A percentile compares a stretch with the other conserved stretches of the same genome.
Evolutionary conservation across 225 moss, liverwort and hornwort genomes (phyloP).

Genomic region (Rhytidiadelphus loreus): DNA sequence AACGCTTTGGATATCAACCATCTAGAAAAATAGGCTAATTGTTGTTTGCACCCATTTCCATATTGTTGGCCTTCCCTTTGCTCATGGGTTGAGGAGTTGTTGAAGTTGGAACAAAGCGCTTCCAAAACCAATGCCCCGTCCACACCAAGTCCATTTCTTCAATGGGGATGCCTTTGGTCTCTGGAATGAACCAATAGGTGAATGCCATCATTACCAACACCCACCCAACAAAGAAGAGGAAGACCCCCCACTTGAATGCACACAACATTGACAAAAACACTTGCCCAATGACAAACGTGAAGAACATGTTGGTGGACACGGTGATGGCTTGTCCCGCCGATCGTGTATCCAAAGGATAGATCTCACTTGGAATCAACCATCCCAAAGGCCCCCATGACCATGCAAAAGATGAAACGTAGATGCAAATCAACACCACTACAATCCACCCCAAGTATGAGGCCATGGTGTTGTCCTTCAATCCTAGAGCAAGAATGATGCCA

Average conservation of each 20-base stretch:
- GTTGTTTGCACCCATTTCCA: background rate
- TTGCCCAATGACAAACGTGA: background rate
- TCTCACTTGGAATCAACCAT: background rate
- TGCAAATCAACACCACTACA: background rate
- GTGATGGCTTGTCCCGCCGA: background rate
- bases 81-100: background rate
- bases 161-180: background rate
- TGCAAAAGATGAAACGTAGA: background rate
- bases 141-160: background rate
- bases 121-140: background rate
- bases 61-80: background rate
- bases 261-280: background rate
- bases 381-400: background rate
- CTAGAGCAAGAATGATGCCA: background rate
- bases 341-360: background rate
- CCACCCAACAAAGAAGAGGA: background rate
- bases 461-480: background rate
- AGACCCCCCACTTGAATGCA: background rate
- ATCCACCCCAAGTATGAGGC: background rate
- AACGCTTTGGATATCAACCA: background rate
- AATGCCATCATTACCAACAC: background rate
- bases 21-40: background rate
- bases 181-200: background rate
- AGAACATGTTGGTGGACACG: background rate
- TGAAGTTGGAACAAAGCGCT: background rate